Evolutionary conservation across 768 basidiomycete species (phyloP), one percentile per base, ranked within the genome.

Genomic region (Sporobolomyces roseus): DNA sequence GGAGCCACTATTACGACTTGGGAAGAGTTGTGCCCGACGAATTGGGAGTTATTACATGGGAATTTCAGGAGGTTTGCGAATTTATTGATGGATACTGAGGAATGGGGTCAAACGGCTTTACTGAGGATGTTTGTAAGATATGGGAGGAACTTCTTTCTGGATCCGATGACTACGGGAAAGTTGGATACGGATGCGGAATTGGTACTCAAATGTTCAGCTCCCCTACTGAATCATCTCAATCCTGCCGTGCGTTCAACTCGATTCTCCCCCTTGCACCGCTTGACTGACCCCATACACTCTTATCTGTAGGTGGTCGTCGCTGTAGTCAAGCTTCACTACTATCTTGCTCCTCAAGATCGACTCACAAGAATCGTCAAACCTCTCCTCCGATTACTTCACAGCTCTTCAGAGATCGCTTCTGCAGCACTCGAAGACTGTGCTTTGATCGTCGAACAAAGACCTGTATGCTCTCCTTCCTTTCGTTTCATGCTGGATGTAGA

Each of bases 71-170:
- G 90, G 32, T 81, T 93, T 35, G 96, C 92, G 76, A 83, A 83
- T 49, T 81, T 89, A n/a, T 80, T 98, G 3, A 83, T 91, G 38
- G 93, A 99, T 74, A 87, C 88, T 6, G 96, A 99, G 74, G 94
- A 96, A 77, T 99, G 96, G 96, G 93, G 92, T 0, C 96, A 97
- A 78, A 85, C 88, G 9, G 85, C 87, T 52, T 78, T 92, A 25
- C 82, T 94, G 68, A 84, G 87, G 50, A 82, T 98, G 19, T 82
- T 99, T 36, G 79, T 87, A 63, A 82, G 89, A 66, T 99, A 99
- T 77, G 89, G 85, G 4, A 81, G 93, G 58, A 84, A 83, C 0
- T 68, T 75, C 55, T 75, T 74, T 53, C 25, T 38, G 17, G 71
- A 72, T 45, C 76, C 76, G 21, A 52, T 5, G 12, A 21, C 14